Base-by-base conservation (phyloP, 2,329 filamentous ascomycete species). In the Teratosphaeria zuluensis region DNA sequence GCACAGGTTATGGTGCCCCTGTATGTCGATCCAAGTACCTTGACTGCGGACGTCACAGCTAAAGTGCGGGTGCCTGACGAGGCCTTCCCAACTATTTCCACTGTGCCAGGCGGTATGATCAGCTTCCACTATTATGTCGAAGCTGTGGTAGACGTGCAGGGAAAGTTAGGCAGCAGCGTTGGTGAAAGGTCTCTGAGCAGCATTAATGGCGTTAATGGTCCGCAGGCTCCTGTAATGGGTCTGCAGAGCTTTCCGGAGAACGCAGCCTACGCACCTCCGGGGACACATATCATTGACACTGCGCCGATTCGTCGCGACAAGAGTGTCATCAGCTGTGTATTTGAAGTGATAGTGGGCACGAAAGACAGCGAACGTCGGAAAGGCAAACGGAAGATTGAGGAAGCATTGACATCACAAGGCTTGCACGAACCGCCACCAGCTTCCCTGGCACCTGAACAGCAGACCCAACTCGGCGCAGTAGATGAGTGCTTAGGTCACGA, bases 121-220 rank as follows among this genome's bases (percentile, higher is more conserved):
- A 91, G 87, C 66, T 97, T 99, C 77, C 90, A 87, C 65, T 97
- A 99, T 69, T 89, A 92, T 65, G 82, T 96, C 21, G 94, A 99
- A 73, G 89, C 96, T 2, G 86, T 97, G 31, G 84, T 96, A 24
- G 94, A 99, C 70, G 80, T 97, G 0, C 92, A 94, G 53, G 92
- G 92, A 42, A 94, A 90, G 70, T 76, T 96, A 14, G 84, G 86
- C 1, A 84, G 84, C n/a, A 84, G 24, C 24, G 24, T 28, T 28
- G 24, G 90, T 62, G 87, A 90, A 67, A 81, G 85, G 51, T 64
- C 62, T 33, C 56, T 70, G 48, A 62, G 61, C 8, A 67, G 64
- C 30, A 59, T 70, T 33, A 53, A 31, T 21, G 52, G 19, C 2
- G 61, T 63, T 42, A 60, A 62, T 7, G 24, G 32, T n/a, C 61